A percentile compares a stretch with the other conserved stretches of the same genome.
phyloP scores from a whole-genome alignment of 2,329 filamentous ascomycete species.

The Fusarium nurragi region DNA sequence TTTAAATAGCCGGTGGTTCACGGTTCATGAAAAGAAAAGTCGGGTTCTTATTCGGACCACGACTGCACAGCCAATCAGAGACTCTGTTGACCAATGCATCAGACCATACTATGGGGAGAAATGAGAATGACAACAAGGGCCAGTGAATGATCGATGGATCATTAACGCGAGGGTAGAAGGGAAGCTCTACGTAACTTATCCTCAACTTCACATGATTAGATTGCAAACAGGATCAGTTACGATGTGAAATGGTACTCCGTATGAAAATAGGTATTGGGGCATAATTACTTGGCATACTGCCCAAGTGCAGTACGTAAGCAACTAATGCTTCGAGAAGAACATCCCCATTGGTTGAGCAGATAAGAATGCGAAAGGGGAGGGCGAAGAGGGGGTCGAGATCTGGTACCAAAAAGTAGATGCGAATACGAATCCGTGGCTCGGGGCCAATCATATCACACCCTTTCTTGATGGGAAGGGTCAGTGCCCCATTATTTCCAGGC shows the following conservation, averaged over 20 bases:
- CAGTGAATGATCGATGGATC: constrained; percentile 2
- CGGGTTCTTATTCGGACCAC: constrained; percentile 44
- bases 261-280: background rate
- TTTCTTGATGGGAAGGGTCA: background rate
- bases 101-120: constrained; percentile 30
- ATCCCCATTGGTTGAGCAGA: constrained; percentile 17
- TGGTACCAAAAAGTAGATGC: constrained; percentile 30
- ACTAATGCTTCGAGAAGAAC: background rate
- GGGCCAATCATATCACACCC: constrained; percentile 27
- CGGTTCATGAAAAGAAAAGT: constrained; percentile 20
- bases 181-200: background rate
- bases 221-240: constrained; percentile 11
- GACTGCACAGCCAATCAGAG: constrained; percentile 24
- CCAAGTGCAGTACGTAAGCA: constrained; percentile 18
- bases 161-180: background rate
- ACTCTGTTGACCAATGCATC: constrained; percentile 28
- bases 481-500: constrained; percentile 24
- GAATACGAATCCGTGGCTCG: constrained; percentile 35
- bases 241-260: background rate
- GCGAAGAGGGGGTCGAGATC: constrained; percentile 24
- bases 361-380: constrained; percentile 41
- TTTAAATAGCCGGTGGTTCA: constrained; percentile 19
- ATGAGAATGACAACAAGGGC: constrained; percentile 7
- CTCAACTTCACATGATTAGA: background rate
- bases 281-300: background rate